These are phyloP conservation scores for Chaetomiaceae sp. DNA, from an alignment of 2,329 filamentous ascomycete genomes.

Conservation along the genomic window DNA sequence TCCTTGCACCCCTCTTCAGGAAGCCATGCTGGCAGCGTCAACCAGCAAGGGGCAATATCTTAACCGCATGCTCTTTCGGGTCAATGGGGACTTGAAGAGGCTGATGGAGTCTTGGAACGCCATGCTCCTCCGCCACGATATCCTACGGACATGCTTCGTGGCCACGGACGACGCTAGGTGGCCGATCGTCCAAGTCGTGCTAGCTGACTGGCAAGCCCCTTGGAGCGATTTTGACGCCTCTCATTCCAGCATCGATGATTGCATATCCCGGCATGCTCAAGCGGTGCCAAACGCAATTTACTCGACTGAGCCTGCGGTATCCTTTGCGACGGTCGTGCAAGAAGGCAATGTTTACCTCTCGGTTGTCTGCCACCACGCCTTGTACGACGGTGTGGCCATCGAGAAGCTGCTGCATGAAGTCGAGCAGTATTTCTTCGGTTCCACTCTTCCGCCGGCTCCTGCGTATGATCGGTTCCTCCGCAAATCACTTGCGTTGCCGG, in stretches of 20 bases:
- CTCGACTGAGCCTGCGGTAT: conserved; percentile 42
- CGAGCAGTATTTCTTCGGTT: conserved; percentile 51
- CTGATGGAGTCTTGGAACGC: conserved; percentile 59
- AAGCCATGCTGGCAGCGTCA: conserved; percentile 72
- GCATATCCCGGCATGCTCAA: conserved; percentile 39
- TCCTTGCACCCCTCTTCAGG: conserved; percentile 82
- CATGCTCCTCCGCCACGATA: conserved; percentile 64
- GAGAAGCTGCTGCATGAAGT: conserved; percentile 65
- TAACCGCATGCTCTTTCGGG: conserved; percentile 64
- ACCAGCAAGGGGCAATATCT: conserved; percentile 54
- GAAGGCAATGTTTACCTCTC: conserved; percentile 38
- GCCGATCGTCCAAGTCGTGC: conserved; percentile 69
- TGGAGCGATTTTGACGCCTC: conserved; percentile 38
- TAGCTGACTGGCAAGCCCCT: conserved; percentile 42
- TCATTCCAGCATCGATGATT: conserved; percentile 32
- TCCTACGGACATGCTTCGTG: conserved; percentile 72
- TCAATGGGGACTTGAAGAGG: conserved; percentile 46
- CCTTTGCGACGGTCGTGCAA: conserved; percentile 39
- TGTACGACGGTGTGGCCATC: conserved; percentile 83
- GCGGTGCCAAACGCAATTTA: conserved; percentile 41
- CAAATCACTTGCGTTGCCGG: conserved; percentile 48
- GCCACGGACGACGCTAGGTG: conserved; percentile 56
- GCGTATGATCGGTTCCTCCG: conserved; percentile 62
- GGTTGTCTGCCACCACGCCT: conserved; percentile 67
- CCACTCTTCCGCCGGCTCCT: conserved; percentile 44